These are phyloP conservation scores for Aspergillus chevalieri DNA, from an alignment of 2,329 filamentous ascomycete genomes.

Conservation along the genomic window DNA sequence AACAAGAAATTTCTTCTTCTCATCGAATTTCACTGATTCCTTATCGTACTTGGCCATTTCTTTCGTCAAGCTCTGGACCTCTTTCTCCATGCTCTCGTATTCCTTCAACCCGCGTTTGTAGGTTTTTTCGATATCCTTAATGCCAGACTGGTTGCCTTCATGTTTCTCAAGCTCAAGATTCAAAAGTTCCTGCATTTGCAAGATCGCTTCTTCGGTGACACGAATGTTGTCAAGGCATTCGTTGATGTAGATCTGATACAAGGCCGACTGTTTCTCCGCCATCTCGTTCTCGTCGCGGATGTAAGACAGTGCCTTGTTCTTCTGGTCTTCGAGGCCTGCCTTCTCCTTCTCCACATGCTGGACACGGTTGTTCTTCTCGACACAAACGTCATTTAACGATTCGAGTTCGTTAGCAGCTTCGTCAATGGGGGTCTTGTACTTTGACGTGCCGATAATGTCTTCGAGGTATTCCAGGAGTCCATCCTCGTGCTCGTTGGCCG, in stretches of 20 bases:
- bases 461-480: conserved; percentile 94
- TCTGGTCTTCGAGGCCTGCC: conserved; percentile 87
- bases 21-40: conserved; percentile 93
- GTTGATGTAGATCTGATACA: conserved; percentile 86
- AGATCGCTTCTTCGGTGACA: conserved; percentile 82
- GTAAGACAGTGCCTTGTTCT: conserved; percentile 84
- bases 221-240: conserved; percentile 84
- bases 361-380: conserved; percentile 90
- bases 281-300: conserved; percentile 92
- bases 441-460: conserved; percentile 97
- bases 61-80: conserved; percentile 70
- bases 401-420: conserved; percentile 88
- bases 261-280: conserved; percentile 75
- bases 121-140: conserved; percentile 80
- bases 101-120: conserved; percentile 80
- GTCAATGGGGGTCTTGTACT: conserved; percentile 95
- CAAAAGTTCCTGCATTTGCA: conserved; percentile 81
- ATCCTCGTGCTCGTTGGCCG: conserved; percentile 89
- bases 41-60: conserved; percentile 92
- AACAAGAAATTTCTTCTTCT: conserved; percentile 89
- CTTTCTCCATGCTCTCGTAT: conserved; percentile 74
- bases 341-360: conserved; percentile 98
- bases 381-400: conserved; percentile 84
- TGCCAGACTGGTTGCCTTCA: conserved; percentile 78
- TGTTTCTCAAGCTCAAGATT: conserved; percentile 87